phyloP scores from a whole-genome alignment of 2,329 filamentous ascomycete species.

The Magnaporthiopsis poae region DNA sequence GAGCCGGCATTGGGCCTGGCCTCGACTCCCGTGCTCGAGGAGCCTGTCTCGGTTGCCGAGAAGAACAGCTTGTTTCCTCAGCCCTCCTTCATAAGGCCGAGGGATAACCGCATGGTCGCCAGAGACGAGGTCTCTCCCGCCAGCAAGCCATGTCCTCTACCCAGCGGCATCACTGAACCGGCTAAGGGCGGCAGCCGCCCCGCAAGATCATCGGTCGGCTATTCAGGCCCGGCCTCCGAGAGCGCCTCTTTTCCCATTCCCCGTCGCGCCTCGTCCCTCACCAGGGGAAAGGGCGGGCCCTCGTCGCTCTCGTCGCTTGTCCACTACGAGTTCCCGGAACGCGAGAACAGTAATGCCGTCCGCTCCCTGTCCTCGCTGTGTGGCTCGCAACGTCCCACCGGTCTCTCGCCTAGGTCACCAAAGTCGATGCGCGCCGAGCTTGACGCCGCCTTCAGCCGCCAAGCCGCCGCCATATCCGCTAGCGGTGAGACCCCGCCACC shows the following conservation, averaged over 20 bases:
- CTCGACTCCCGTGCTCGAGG: not conserved
- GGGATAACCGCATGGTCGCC: slow-evolving; percentile 44
- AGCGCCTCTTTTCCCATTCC: slow-evolving; percentile 11
- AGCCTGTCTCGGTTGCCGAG: not conserved
- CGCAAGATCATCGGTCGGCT: not conserved
- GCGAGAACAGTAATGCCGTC: slow-evolving; percentile 5
- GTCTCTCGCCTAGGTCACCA: slow-evolving; percentile 8
- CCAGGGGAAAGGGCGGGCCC: slow-evolving; percentile 13
- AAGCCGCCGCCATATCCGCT: slow-evolving; percentile 5
- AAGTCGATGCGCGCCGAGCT: slow-evolving; percentile 13
- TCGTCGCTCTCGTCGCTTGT: slow-evolving; percentile 10
- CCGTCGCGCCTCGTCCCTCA: slow-evolving; percentile 15
- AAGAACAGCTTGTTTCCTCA: slow-evolving; percentile 29
- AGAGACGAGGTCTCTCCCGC: slow-evolving; percentile 33
- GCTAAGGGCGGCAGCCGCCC: slow-evolving; percentile 6
- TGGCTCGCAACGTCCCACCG: not conserved
- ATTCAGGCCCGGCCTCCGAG: slow-evolving; percentile 1
- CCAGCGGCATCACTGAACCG: slow-evolving; percentile 17
- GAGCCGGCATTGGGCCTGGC: not conserved
- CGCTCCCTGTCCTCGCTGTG: slow-evolving; percentile 4
- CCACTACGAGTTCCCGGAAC: slow-evolving; percentile 8
- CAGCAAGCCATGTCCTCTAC: slow-evolving; percentile 12
- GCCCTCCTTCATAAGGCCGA: slow-evolving; percentile 48
- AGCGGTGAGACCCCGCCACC: slow-evolving; percentile 10
- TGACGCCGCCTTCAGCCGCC: slow-evolving; percentile 8